Percentiles rank a stretch among this genome's conserved stretches.
Conservation (phyloP, 2,329 filamentous ascomycete species). For the Fusarium sp. region DNA sequence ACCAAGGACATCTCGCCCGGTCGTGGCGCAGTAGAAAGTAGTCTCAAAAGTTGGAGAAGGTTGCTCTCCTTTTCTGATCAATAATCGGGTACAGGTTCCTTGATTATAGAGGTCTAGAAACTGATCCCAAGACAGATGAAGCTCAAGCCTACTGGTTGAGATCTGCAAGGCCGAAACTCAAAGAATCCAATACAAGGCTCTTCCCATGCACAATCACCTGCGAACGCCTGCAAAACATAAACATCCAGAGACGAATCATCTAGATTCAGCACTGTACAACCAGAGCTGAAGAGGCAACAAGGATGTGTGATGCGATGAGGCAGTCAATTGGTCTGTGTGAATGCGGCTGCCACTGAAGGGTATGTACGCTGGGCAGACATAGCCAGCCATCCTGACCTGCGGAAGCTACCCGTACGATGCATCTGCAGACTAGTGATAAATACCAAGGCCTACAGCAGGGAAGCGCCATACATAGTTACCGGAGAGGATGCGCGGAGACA, state of each 20-base stretch:
- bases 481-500: slow-evolving; percentile 25
- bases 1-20: slow-evolving; percentile 18
- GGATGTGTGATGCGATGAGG: slow-evolving; percentile 19
- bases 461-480: slow-evolving; percentile 1
- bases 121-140: slow-evolving; percentile 12
- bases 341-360: slow-evolving; percentile 12
- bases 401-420: slow-evolving; percentile 17
- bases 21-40: slow-evolving; percentile 25
- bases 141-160: slow-evolving; percentile 3
- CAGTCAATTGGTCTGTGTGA: slow-evolving; percentile 14
- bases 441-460: not conserved
- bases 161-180: slow-evolving; percentile 20
- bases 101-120: not conserved
- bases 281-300: slow-evolving; percentile 19
- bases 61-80: slow-evolving; percentile 7
- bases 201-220: slow-evolving; percentile 16
- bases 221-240: slow-evolving; percentile 24
- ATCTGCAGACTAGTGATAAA: not conserved
- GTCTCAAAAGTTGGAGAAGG: slow-evolving; percentile 10
- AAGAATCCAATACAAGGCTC: not conserved
- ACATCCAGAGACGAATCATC: slow-evolving; percentile 7
- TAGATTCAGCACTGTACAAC: not conserved
- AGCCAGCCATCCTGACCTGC: slow-evolving; percentile 6
- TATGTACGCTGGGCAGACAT: slow-evolving; percentile 12
- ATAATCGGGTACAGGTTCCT: slow-evolving; percentile 9